Evolutionary conservation across 1,284 basidiomycete genomes (phyloP).

Genomic region (Irpex sp.): DNA sequence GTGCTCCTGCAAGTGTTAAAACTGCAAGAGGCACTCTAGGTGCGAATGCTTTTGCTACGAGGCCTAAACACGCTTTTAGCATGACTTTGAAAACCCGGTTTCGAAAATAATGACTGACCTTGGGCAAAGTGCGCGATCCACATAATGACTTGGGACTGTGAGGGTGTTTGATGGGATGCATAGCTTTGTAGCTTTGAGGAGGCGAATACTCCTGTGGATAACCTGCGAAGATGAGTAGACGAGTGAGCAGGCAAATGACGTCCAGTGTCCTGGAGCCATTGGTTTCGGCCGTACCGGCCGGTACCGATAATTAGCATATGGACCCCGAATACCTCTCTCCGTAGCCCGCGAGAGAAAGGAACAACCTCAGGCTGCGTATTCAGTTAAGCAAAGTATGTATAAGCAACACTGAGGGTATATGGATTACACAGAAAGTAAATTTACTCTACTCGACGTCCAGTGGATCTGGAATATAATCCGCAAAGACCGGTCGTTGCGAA

Average conservation of each 20-base stretch:
- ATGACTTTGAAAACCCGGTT: background rate
- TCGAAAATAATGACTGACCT: slow-evolving; percentile 10
- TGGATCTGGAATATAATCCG: background rate
- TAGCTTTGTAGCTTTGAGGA: background rate
- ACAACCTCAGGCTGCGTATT: too few species aligned
- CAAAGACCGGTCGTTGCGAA: background rate
- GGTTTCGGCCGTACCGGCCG: too few species aligned
- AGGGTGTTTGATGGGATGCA: background rate
- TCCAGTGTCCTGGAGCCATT: background rate
- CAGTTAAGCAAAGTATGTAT: too few species aligned
- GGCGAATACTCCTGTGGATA: too few species aligned
- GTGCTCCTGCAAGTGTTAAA: slow-evolving; percentile 24
- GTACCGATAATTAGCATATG: too few species aligned
- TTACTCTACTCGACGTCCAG: background rate
- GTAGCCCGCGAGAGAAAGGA: too few species aligned
- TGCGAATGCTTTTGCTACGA: slow-evolving; percentile 28
- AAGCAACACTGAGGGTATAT: too few species aligned
- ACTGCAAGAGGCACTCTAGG: slow-evolving; percentile 26
- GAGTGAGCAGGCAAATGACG: background rate
- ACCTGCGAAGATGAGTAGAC: background rate
- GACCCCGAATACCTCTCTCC: too few species aligned
- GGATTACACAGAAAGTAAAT: too few species aligned
- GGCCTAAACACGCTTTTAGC: slow-evolving; percentile 17
- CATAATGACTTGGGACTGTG: slow-evolving; percentile 12
- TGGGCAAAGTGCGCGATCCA: slow-evolving; percentile 30